Conservation (phyloP, 2,329 filamentous ascomycete genomes). For the Aspergillus nomiae region DNA sequence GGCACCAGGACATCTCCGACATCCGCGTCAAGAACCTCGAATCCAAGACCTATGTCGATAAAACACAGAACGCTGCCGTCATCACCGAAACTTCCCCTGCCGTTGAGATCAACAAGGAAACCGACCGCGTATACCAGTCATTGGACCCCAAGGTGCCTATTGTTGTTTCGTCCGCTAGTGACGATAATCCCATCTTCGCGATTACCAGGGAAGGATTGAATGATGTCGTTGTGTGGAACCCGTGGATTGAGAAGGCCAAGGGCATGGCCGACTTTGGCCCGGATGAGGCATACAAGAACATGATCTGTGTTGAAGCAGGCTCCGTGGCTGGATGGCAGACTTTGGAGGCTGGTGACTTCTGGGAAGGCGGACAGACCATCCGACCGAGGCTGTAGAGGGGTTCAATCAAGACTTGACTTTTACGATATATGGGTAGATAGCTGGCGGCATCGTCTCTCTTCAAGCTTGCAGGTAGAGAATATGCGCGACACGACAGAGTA, state of each 20-base stretch:
- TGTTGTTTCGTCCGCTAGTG: conserved; percentile 47
- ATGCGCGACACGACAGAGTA: neutral
- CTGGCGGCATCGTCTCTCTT: neutral
- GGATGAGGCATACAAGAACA: conserved; percentile 85
- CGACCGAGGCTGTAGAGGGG: conserved; percentile 40
- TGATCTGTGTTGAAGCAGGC: conserved; percentile 93
- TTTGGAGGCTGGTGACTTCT: conserved; percentile 75
- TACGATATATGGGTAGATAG: neutral
- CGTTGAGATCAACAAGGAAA: conserved; percentile 74
- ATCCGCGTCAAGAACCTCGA: conserved; percentile 75
- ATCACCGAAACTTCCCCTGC: conserved; percentile 66
- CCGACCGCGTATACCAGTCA: conserved; percentile 81
- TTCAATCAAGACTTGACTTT: neutral
- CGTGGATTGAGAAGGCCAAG: conserved; percentile 82
- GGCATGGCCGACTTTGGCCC: conserved; percentile 85
- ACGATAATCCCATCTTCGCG: conserved; percentile 64
- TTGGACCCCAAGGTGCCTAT: conserved; percentile 55
- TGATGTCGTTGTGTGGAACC: conserved; percentile 96
- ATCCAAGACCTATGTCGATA: conserved; percentile 77
- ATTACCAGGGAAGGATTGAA: conserved; percentile 81
- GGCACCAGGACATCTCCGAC: conserved; percentile 71
- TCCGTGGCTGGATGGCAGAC: conserved; percentile 79
- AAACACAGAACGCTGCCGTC: conserved; percentile 67
- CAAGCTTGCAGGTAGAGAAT: neutral
- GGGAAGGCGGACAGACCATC: conserved; percentile 64